These are phyloP conservation scores for Chaetothyriales sp. DNA, from an alignment of 2,329 filamentous ascomycete species.

Conservation along the genomic window DNA sequence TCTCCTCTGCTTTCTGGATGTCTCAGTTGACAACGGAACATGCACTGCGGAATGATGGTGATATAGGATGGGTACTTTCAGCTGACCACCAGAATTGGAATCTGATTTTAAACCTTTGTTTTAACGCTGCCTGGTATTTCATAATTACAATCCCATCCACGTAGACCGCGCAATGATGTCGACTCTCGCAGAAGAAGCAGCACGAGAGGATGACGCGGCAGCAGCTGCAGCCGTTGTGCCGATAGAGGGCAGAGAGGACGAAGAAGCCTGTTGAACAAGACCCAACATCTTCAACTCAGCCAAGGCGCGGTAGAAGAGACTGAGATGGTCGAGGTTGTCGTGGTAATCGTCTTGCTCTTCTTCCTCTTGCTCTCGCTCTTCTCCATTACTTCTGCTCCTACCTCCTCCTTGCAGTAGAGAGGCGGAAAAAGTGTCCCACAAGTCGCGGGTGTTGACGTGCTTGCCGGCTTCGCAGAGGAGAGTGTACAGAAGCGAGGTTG, in stretches of 20 bases:
- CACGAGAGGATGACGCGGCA: too few species aligned
- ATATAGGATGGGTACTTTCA: background rate
- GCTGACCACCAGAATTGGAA: too few species aligned
- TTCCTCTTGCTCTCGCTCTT: background rate
- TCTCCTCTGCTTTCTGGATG: background rate
- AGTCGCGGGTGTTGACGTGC: slow-evolving; percentile 47
- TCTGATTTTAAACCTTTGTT: background rate
- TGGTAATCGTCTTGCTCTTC: slow-evolving; percentile 4
- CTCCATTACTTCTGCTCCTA: background rate
- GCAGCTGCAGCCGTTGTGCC: slow-evolving; percentile 3
- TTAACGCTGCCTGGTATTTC: background rate
- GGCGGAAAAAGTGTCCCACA: slow-evolving; percentile 45
- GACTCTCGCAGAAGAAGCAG: slow-evolving; percentile 59
- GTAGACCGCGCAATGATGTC: slow-evolving; percentile 79
- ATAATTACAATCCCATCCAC: slow-evolving; percentile 52
- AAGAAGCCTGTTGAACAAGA: slow-evolving; percentile 57
- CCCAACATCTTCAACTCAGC: slow-evolving; percentile 77
- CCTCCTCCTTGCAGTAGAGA: slow-evolving; percentile 28
- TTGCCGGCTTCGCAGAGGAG: slow-evolving; percentile 50
- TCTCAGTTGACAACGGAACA: background rate
- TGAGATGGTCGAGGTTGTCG: slow-evolving; percentile 30
- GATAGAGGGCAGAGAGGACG: background rate
- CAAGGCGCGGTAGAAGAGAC: slow-evolving; percentile 71
- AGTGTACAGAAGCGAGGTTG: slow-evolving; percentile 39
- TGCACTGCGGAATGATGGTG: background rate